Base-by-base conservation (phyloP, 2,329 filamentous ascomycete species). In the Pseudocercospora pini-densiflorae region DNA sequence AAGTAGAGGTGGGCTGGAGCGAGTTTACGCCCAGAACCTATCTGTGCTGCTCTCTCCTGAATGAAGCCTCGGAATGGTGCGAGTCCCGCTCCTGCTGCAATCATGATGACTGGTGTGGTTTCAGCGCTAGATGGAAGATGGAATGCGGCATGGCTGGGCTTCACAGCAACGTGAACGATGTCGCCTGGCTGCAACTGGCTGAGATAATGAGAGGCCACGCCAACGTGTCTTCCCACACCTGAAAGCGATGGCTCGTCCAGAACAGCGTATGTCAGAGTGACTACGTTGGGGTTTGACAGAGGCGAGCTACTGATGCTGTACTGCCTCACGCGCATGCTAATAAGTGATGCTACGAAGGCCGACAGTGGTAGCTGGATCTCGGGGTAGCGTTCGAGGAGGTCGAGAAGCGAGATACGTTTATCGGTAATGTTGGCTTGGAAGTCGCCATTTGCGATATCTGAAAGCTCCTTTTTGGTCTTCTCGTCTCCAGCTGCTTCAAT, bases 21-120 rank as follows among this genome's bases (percentile, higher is more conserved):
- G 0, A 91, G 79, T 14, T 72, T 71, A 12, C 85, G 80, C 1
- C 88, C 87, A 0, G 80, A 81, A 3, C 76, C 77, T 10, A 81
- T 74, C 64, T 84, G 79, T 9, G 76, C 77, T 24, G 77, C 77
- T 64, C 94, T 94, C 83, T 98, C 94, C 82, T 98, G 94, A 59
- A 97, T 90, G 77, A 98, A 98, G 67, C 94, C 94, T 69, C 94
- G 92, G 92, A 98, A 98, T 16, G 94, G 94, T 1, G 94, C 94
- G n/a, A 98, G 89, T 76, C 94, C 94, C 0, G 94, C 97, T 70
- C 94, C 94, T 12, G 74, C 74, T 21, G 66, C 65, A 47, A 74
- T 72, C 68, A 81, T 80, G 65, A 83, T 78, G 47, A 83, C 73
- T 0, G 81, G 81, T 3, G 71, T 72, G 6, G 77, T 77, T 64